These are phyloP conservation scores for Lolium perenne DNA, from an alignment of 176 grass and related monocot species.

Conservation along the genomic window DNA sequence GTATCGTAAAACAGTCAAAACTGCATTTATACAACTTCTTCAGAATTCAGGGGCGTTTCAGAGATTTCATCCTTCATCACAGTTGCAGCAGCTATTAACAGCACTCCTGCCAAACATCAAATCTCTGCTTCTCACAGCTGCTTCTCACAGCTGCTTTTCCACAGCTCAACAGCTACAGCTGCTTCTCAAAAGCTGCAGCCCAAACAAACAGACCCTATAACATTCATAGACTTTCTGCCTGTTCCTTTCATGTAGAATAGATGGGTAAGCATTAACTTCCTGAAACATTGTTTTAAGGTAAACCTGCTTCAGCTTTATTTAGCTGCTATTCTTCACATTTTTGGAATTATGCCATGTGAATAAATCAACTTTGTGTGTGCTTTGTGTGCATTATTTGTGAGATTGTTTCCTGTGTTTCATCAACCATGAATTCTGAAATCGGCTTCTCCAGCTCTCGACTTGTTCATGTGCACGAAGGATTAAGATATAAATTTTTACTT, in stretches of 20 bases:
- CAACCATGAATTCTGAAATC: conserved; percentile 22
- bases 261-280: conserved; percentile 8
- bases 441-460: neutral
- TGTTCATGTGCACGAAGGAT: neutral
- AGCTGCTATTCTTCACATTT: neutral
- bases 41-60: no score
- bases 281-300: conserved; percentile 5
- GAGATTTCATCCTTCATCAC: no score
- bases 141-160: no score
- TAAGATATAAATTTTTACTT: neutral
- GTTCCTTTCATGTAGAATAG: conserved; percentile 20
- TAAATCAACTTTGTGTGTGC: neutral
- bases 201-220: no score
- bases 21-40: no score
- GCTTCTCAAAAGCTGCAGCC: no score
- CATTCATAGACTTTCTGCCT: neutral
- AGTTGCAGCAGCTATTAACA: no score
- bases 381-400: neutral
- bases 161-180: no score
- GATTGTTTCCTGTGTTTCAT: neutral
- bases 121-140: no score
- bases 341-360: conserved; percentile 8
- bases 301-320: conserved; percentile 9
- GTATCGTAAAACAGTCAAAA: no score
- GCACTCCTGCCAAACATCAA: no score